Base-by-base conservation (phyloP, 768 basidiomycete genomes). In the Trametes coccinea region DNA sequence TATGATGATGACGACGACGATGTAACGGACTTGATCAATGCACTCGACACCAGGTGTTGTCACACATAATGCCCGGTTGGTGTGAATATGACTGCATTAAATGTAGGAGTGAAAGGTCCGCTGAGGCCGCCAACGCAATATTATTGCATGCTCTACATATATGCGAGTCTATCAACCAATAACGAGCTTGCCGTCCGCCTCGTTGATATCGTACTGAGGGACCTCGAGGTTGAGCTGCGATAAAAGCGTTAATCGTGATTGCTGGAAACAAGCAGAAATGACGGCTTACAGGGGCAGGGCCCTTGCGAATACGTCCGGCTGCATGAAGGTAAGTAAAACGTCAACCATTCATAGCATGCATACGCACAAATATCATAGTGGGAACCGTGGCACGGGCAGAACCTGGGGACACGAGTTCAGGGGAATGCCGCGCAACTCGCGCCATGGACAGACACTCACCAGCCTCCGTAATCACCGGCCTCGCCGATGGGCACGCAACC, bases 401-500 rank as follows among this genome's bases (percentile, higher is more conserved):
- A 93, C 87, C 87, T 88, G 53, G 3, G 37, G 22, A 29, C 5
- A 43, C n/a, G 57, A 10, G 17, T 46, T 40, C 10, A 41, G 27
- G 4, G 22, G 33, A 13, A 33, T 8, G 53, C 53, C 53, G 41
- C 33, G 7, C 44, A 9, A 9, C 27, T 61, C 33, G 9, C 44
- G 14, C n/a, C 9, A 33, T 63, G 49, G 13, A 3, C 11, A 14
- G 41, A 17, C n/a, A 77, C 86, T 59, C 72, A 94, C 95, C 96
- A 99, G 77, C 96, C 96, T 79, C 95, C 96, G 73, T 82, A 98
- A 77, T 98, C 96, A 75, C 94, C 95, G 65, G 93, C 87, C 77
- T 96, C 94, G 67, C 96, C 96, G 73, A 99, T 97, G 62, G 96
- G 96, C 48, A 99, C 96, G 79, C 96, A 98, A 74, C 96, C 96